Percentiles rank a stretch among this genome's conserved stretches.
These are phyloP conservation scores for Carex parvula DNA, from an alignment of 176 grass and related monocot species.

Conservation along the genomic window DNA sequence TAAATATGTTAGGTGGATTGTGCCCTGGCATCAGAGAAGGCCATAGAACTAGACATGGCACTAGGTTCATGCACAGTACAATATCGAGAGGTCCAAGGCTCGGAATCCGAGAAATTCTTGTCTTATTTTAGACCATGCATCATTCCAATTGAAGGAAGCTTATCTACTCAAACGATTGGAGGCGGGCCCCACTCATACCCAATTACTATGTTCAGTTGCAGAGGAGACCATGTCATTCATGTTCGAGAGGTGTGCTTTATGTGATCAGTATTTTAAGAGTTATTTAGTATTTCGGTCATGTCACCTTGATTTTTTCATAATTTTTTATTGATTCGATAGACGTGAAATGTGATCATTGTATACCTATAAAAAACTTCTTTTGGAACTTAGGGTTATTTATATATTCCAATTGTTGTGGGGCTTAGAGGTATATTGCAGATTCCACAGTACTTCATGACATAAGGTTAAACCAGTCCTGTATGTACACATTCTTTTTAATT, in stretches of 20 bases:
- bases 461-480: background rate
- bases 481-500: background rate
- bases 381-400: background rate
- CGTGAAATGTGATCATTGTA: background rate
- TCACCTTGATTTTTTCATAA: background rate
- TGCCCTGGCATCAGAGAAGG: constrained; percentile 59
- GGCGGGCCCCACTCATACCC: constrained; percentile 22
- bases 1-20: constrained; percentile 50
- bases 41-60: constrained; percentile 61
- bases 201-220: constrained; percentile 59
- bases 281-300: background rate
- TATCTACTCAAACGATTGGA: constrained; percentile 38
- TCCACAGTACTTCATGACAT: constrained; percentile 9
- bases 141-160: constrained; percentile 58
- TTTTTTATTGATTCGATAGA: background rate
- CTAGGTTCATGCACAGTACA: constrained; percentile 73
- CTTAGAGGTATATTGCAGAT: background rate
- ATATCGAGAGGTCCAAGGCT: constrained; percentile 68
- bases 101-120: constrained; percentile 77
- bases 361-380: background rate
- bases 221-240: constrained; percentile 71
- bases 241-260: constrained; percentile 55
- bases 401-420: background rate
- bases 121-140: constrained; percentile 91
- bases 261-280: background rate